Percentiles rank a stretch among this genome's conserved stretches.
Evolutionary conservation across 176 grass and related monocot genomes (phyloP).

Genomic region (Lolium rigidum): DNA sequence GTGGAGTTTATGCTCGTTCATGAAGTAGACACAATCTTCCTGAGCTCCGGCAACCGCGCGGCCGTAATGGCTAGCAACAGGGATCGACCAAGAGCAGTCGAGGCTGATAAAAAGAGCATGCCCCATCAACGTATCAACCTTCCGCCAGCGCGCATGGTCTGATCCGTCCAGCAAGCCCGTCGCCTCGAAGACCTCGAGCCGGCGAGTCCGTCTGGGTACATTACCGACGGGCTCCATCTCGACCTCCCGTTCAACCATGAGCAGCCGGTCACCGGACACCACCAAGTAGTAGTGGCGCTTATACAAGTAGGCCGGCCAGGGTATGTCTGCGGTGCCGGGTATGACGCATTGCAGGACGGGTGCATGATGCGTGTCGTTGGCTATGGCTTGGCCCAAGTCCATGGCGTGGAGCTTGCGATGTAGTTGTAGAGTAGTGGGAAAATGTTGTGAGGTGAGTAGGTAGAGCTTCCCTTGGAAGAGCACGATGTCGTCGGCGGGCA

Average conservation of each 20-base stretch:
- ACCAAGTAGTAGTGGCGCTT: neutral
- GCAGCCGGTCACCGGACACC: neutral
- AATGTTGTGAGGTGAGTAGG: neutral
- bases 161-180: neutral
- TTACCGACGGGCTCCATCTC: neutral
- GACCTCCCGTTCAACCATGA: slow-evolving; percentile 8
- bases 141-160: neutral
- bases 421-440: neutral
- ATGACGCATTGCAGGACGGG: neutral
- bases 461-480: neutral
- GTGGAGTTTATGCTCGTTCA: neutral
- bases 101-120: neutral
- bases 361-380: neutral
- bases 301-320: neutral
- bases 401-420: neutral
- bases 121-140: neutral
- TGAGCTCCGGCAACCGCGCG: neutral
- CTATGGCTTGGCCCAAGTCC: neutral
- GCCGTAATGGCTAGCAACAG: neutral
- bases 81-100: neutral
- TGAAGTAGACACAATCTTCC: neutral
- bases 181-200: neutral
- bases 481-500: neutral
- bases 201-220: neutral
- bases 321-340: neutral